These are phyloP conservation scores for Trametes versicolor DNA, from an alignment of 1,284 basidiomycete species.

Conservation along the genomic window DNA sequence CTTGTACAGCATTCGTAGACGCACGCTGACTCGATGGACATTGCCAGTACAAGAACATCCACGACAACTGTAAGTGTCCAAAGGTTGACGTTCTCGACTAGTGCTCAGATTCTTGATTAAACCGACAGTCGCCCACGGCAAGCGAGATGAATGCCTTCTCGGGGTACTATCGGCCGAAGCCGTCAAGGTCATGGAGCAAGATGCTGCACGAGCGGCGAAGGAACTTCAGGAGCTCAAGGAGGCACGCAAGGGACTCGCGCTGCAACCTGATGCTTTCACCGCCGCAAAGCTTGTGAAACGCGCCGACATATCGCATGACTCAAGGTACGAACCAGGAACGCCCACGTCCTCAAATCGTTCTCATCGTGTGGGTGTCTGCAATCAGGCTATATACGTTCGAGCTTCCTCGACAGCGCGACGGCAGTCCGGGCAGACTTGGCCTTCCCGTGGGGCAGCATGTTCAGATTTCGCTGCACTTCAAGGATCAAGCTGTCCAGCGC, in stretches of 20 bases:
- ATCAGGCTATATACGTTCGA: constrained; percentile 37
- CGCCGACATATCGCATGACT: constrained; percentile 28
- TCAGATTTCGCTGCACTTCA: constrained; percentile 37
- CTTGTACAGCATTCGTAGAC: not conserved
- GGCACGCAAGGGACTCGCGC: constrained; percentile 30
- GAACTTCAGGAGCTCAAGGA: constrained; percentile 34
- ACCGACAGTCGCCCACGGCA: constrained; percentile 32
- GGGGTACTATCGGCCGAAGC: constrained; percentile 35
- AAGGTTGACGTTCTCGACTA: not conserved
- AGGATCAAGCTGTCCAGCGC: constrained; percentile 38
- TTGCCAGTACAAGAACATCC: constrained; percentile 37
- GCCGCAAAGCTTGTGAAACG: constrained; percentile 33
- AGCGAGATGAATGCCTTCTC: constrained; percentile 35
- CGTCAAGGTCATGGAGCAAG: constrained; percentile 35
- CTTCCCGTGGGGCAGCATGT: constrained; percentile 39
- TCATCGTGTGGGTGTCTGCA: not conserved
- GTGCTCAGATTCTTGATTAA: not conserved
- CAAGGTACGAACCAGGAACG: constrained; percentile 23
- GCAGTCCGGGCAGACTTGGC: constrained; percentile 31
- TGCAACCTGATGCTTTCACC: constrained; percentile 37
- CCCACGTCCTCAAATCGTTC: not conserved
- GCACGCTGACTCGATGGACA: not conserved
- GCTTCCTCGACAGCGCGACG: constrained; percentile 28
- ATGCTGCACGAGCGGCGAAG: constrained; percentile 34
- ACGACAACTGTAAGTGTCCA: constrained; percentile 33